Base-by-base conservation (phyloP, 768 basidiomycete species). In the Psilocybe sp. region DNA sequence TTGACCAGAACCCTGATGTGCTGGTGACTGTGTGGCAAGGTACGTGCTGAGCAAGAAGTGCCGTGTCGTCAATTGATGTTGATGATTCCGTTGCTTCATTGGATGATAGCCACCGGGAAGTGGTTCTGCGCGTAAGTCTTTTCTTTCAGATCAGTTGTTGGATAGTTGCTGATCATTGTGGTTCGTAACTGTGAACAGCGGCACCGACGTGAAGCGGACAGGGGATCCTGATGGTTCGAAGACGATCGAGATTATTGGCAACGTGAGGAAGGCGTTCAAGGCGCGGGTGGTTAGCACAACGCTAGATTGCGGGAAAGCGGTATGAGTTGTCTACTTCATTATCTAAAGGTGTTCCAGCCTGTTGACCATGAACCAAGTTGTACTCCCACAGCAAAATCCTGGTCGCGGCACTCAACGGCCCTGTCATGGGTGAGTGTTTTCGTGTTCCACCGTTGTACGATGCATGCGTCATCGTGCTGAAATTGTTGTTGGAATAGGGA, bases 61-160 rank as follows among this genome's bases (percentile, higher is more conserved):
- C 4, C 4, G 23, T 7, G 23, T 35, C 11, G 28, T 10, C n/a
- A 16, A 23, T 15, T 31, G 19, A n/a, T 5, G 38, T 28, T 40
- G 5, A 36, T 14, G 18, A 20, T 35, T 20, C 11, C 23, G 16
- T n/a, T 15, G 19, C 28, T 43, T 20, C 12, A 28, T 28, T 7
- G 23, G 7, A 28, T 28, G 3, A 7, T 40, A 85, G 85, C 82
- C 9, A 82, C 71, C 32, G 86, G 86, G 2, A 77, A 72, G 53
- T 87, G 84, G 84, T 87, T 88, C 64, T 88, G 84, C 69, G 77
- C 85, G 85, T 87, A 61, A 60, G 84, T 66, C 14, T 4, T 31
- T 37, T 49, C 42, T 18, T n/a, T 5, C 41, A 31, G 37, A n/a
- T n/a, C n/a, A n/a, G n/a, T n/a, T n/a, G n/a, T n/a, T n/a, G n/a